Conservation (phyloP, 768 basidiomycete species). For the Hydnomerulius pinastri region DNA sequence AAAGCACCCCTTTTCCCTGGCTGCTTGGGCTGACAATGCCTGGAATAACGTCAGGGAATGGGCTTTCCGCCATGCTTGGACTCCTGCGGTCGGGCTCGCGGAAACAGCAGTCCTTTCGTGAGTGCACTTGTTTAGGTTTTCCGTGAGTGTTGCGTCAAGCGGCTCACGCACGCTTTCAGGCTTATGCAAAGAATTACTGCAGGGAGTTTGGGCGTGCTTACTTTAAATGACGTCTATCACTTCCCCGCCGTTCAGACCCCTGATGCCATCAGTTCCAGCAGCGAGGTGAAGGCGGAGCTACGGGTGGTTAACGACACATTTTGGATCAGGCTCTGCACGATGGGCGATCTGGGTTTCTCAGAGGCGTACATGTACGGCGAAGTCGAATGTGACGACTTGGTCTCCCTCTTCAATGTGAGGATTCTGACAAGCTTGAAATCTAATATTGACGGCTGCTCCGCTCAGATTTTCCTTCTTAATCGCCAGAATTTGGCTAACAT, state of each 20-base stretch:
- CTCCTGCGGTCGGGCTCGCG: conserved; percentile 43
- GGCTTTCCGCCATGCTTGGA: conserved; percentile 45
- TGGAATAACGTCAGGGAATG: conserved; percentile 45
- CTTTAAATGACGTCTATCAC: conserved; percentile 44
- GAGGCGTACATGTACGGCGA: conserved; percentile 83
- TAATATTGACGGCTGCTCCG: not conserved
- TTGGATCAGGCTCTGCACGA: conserved; percentile 58
- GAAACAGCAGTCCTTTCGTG: conserved; percentile 51
- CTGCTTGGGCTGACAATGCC: conserved; percentile 40
- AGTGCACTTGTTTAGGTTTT: no score
- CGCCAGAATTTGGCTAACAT: conserved; percentile 50
- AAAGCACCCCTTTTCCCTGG: conserved; percentile 47
- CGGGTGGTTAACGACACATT: conserved; percentile 53
- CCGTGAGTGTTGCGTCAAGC: conserved; percentile 6
- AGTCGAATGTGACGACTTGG: conserved; percentile 66
- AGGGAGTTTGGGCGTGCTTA: conserved; percentile 52
- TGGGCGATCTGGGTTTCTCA: conserved; percentile 72
- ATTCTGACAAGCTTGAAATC: not conserved
- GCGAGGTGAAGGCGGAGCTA: conserved; percentile 41
- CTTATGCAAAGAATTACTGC: conserved; percentile 46
- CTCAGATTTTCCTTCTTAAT: conserved; percentile 66
- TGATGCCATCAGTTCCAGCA: conserved; percentile 13
- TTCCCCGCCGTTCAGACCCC: conserved; percentile 40
- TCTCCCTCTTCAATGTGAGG: conserved; percentile 61
- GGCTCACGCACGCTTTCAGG: no score